A percentile compares a stretch with the other conserved stretches of the same genome.
phyloP scores from a whole-genome alignment of 2,329 filamentous ascomycete genomes.

The Fusarium nurragi region DNA sequence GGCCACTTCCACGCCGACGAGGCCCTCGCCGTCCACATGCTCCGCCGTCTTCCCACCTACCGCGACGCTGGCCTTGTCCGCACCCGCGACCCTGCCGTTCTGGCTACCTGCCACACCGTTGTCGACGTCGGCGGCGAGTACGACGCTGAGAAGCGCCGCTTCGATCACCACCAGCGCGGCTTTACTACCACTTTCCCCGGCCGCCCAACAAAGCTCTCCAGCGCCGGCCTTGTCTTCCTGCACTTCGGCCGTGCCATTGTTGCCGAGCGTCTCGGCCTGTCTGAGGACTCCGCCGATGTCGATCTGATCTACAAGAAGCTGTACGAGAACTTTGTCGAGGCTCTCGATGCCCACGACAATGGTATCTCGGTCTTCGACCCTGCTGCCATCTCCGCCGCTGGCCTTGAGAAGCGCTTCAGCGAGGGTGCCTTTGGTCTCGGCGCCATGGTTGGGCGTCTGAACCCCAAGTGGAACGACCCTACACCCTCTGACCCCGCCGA shows the following conservation, averaged over 20 bases:
- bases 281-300: slow-evolving; percentile 72
- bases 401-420: slow-evolving; percentile 83
- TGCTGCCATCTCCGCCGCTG: slow-evolving; percentile 71
- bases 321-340: slow-evolving; percentile 93
- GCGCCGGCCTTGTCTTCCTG: slow-evolving; percentile 92
- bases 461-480: slow-evolving; percentile 81
- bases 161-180: slow-evolving; percentile 96
- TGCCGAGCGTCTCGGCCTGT: slow-evolving; percentile 61
- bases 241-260: slow-evolving; percentile 92
- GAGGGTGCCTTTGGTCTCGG: slow-evolving; percentile 85
- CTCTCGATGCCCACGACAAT: slow-evolving; percentile 97
- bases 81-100: slow-evolving; percentile 82
- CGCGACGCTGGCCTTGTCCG: slow-evolving; percentile 77
- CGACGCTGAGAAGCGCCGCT: slow-evolving; percentile 78
- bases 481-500: slow-evolving; percentile 58
- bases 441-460: slow-evolving; percentile 82
- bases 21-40: slow-evolving; percentile 94
- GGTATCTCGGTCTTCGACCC: slow-evolving; percentile 87
- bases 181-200: slow-evolving; percentile 88
- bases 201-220: slow-evolving; percentile 87
- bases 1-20: slow-evolving; percentile 99
- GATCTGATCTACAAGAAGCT: slow-evolving; percentile 84
- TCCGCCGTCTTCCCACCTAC: slow-evolving; percentile 88
- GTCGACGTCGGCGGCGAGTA: slow-evolving; percentile 98
- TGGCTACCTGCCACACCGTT: slow-evolving; percentile 89